phyloP scores from a whole-genome alignment of 257 asterid species.

The Solanum paucissectum region DNA sequence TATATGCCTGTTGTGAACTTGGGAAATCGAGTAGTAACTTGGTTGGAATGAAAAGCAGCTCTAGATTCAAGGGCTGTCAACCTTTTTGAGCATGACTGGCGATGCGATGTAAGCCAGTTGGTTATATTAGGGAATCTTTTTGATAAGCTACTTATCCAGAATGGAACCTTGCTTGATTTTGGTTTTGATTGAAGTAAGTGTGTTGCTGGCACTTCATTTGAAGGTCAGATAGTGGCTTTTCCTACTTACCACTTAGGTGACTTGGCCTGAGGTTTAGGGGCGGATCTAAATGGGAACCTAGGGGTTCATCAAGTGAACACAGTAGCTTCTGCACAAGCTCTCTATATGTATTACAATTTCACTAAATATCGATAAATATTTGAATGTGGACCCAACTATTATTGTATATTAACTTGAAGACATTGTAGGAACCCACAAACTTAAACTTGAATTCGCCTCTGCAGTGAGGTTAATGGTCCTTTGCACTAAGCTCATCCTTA shows the following conservation, averaged over 20 bases:
- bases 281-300: background rate
- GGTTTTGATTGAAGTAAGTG: background rate
- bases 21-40: background rate
- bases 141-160: background rate
- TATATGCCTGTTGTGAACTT: background rate
- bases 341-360: background rate
- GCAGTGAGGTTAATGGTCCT: background rate
- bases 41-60: background rate
- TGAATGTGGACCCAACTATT: background rate
- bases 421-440: background rate
- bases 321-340: background rate
- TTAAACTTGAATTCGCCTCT: background rate
- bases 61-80: background rate
- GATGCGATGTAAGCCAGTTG: background rate
- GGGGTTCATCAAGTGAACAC: background rate
- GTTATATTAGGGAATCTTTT: background rate
- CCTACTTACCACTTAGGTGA: background rate
- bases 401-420: background rate
- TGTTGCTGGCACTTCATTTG: background rate
- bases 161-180: background rate
- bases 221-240: background rate
- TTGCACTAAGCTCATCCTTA: background rate
- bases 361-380: background rate
- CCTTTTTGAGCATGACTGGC: background rate
- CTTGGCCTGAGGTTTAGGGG: background rate